Evolutionary conservation across 2,329 filamentous ascomycete species (phyloP), one percentile per base, ranked within the genome.

Genomic region (Dothistroma septosporum): DNA sequence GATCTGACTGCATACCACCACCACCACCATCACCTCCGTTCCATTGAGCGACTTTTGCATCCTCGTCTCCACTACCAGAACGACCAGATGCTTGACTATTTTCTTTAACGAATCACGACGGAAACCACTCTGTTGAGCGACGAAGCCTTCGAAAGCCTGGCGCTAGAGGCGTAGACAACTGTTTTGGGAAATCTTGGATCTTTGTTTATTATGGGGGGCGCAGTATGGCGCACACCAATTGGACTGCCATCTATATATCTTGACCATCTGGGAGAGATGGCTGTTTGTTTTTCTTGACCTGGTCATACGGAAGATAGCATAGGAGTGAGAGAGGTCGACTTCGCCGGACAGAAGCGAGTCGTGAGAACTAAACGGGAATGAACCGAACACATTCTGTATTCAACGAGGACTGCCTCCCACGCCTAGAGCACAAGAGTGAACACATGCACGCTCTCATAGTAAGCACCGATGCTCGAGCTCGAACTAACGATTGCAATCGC

Each of bases 31-130:
- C 12, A 59, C 55, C 41, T 19, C 14, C 41, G 41, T 44, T 44
- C 41, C 41, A 44, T 44, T 44, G 41, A 44, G 41, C 53, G 37
- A 47, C 46, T 41, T 61, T 57, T n/a, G 35, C 48, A 24, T 33
- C 46, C 49, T 35, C 24, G 60, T 28, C 21, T 21, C 19, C 48
- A 47, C n/a, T 37, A 33, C 12, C n/a, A 53, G 33, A 24, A 7
- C 35, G 2, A 53, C 35, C 32, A 32, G 54, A 53, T 48, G n/a
- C n/a, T 32, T 62, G 41, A 41, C 55, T 50, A 48, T 48, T 35
- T 50, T 57, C 49, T 57, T 56, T 66, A 28, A 70, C 63, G 68
- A 69, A 54, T 65, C 58, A 66, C 61, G 65, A 67, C 32, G 53
- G 57, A 64, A 65, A 63, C 57, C 59, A 58, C 56, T 53, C 60